Percentiles rank a stretch among this genome's conserved stretches.
Conservation (phyloP, 805 yeast species). For the Cyberlindnera amylophila region DNA sequence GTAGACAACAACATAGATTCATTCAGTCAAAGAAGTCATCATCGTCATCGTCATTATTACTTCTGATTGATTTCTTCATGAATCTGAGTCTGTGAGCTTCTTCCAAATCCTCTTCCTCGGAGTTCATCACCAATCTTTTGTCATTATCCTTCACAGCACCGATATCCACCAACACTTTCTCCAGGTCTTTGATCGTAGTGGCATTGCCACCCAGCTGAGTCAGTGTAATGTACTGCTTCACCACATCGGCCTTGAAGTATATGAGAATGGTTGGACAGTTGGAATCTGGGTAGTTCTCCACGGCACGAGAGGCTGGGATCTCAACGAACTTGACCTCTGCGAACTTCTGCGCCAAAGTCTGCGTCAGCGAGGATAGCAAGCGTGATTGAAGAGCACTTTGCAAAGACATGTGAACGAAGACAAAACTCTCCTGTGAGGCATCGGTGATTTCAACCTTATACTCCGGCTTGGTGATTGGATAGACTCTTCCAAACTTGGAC, state of each 20-base stretch:
- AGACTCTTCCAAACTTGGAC: slow-evolving; percentile 69
- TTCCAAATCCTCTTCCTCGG: slow-evolving; percentile 55
- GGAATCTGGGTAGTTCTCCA: slow-evolving; percentile 84
- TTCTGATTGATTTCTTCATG: slow-evolving; percentile 53
- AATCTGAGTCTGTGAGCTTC: slow-evolving; percentile 52
- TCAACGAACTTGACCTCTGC: slow-evolving; percentile 88
- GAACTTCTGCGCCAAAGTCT: slow-evolving; percentile 58
- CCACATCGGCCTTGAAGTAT: slow-evolving; percentile 73
- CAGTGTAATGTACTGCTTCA: slow-evolving; percentile 78
- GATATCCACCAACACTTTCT: slow-evolving; percentile 60
- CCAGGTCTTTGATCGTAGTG: slow-evolving; percentile 66
- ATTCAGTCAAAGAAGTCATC: slow-evolving; percentile 44
- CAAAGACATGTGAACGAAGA: slow-evolving; percentile 73
- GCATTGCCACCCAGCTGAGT: slow-evolving; percentile 82
- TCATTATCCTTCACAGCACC: slow-evolving; percentile 68
- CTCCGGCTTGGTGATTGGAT: slow-evolving; percentile 81
- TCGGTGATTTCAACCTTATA: slow-evolving; percentile 82
- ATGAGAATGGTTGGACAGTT: slow-evolving; percentile 90
- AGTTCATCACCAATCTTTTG: slow-evolving; percentile 58
- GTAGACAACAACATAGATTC: too few relatives aligned
- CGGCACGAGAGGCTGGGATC: slow-evolving; percentile 85
- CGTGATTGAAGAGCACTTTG: slow-evolving; percentile 71
- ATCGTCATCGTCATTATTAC: slow-evolving; percentile 39
- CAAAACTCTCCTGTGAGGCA: slow-evolving; percentile 63
- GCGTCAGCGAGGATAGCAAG: slow-evolving; percentile 56